These are phyloP conservation scores for Penicillium nordicum DNA, from an alignment of 2,329 filamentous ascomycete species.

Conservation along the genomic window DNA sequence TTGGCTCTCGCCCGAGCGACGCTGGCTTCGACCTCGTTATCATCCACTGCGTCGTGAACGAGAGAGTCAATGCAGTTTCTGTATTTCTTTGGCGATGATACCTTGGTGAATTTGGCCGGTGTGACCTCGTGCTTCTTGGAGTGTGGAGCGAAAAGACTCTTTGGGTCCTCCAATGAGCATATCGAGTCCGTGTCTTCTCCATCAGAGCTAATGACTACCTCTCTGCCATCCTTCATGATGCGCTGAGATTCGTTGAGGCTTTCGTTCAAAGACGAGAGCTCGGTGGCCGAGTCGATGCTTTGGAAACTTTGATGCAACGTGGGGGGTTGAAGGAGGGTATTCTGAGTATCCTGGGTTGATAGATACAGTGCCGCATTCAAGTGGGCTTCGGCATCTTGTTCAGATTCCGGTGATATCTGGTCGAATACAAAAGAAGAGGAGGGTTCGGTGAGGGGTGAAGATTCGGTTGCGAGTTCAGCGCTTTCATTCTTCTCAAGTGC, in stretches of 20 bases:
- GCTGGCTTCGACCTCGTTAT: conserved; percentile 58
- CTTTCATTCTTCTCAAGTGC: background rate
- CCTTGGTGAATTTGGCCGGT: background rate
- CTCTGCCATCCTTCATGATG: conserved; percentile 54
- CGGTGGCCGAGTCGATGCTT: conserved; percentile 13
- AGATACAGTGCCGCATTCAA: conserved; percentile 16
- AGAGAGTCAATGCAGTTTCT: conserved; percentile 64
- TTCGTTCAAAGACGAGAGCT: conserved; percentile 17
- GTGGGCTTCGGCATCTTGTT: conserved; percentile 11
- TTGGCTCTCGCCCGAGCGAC: conserved; percentile 39
- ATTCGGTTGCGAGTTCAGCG: background rate
- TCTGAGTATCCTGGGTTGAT: conserved; percentile 11
- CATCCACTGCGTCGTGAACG: conserved; percentile 56
- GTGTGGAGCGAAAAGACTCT: conserved; percentile 31
- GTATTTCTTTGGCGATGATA: conserved; percentile 41
- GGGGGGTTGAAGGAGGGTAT: background rate
- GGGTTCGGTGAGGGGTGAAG: conserved; percentile 20
- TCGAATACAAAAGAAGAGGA: conserved; percentile 30
- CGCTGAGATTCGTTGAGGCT: conserved; percentile 45
- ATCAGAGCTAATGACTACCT: conserved; percentile 64
- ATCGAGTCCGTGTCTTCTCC: conserved; percentile 64
- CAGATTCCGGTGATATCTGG: conserved; percentile 12
- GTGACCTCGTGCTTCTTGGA: background rate
- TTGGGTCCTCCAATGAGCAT: conserved; percentile 53
- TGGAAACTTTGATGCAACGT: conserved; percentile 17